Evolutionary conservation across 23 red algal species (phyloP), one percentile per base, ranked within the genome.

Genomic region (Cyanidiococcus yangmingshanensis): DNA sequence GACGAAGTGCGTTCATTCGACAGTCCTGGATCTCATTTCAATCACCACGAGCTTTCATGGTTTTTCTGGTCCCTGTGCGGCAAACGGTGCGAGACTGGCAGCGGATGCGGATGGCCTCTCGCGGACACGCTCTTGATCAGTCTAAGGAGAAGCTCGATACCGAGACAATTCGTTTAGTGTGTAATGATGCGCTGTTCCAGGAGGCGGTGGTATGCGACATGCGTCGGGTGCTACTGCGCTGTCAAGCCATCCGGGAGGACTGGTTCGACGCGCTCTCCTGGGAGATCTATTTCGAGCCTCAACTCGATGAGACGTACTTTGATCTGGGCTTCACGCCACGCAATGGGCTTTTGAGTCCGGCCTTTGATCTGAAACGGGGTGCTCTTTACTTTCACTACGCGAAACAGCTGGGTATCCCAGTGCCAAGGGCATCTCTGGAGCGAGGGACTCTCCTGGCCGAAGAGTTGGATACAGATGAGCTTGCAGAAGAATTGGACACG

Each of bases 261-360:
- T 71, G 63, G 63, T 71, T 71, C 27, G 63, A 71, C 32, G 63
- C 63, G 32, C 63, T 71, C n/a, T 35, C 32, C n/a, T 71, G 63
- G 63, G 63, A 71, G 27, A 71, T 71, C n/a, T 25, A 32, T 25
- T 71, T 71, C 7, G 63, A 71, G 63, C 63, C 63, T 7, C n/a
- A 25, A 35, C n/a, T 71, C n/a, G 63, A 71, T 71, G n/a, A 2
- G 63, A 12, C 12, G 12, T 71, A 12, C 32, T 71, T 71, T 7
- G 63, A 71, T 71, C 32, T 71, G 63, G 63, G n/a, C n/a, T 71
- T 71, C 63, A 71, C 63, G 3, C 63, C 63, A 29, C 63, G 32
- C 63, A 71, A 71, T 29, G 12, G 63, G 3, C 63, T 71, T 7
- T 35, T 71, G 27, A 71, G 12, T 3, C n/a, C 21, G 63, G 7